Conservation (phyloP, 768 basidiomycete genomes). For the Asterophora parasitica region DNA sequence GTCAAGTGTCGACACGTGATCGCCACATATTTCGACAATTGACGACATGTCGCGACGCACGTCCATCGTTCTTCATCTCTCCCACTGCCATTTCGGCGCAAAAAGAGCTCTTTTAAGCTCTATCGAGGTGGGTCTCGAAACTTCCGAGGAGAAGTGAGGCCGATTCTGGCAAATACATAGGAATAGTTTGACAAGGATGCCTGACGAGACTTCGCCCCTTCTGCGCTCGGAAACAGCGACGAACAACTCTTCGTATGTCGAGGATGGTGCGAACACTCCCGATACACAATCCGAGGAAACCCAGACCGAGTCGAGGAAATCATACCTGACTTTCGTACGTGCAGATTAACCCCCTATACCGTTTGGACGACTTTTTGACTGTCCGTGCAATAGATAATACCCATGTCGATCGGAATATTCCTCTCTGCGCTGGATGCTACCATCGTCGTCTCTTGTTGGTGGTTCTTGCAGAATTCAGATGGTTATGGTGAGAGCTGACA, state of each 20-base stretch:
- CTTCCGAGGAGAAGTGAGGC: too few species aligned
- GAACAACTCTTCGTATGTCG: conserved; percentile 11
- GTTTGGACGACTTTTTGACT: not conserved
- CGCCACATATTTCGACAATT: too few species aligned
- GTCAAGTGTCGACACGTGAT: too few species aligned
- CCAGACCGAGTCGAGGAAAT: conserved; percentile 13
- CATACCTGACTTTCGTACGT: conserved; percentile 22
- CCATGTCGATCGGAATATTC: conserved; percentile 45
- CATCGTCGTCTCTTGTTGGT: conserved; percentile 42
- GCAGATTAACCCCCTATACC: too few species aligned
- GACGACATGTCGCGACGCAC: too few species aligned
- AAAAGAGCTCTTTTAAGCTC: too few species aligned
- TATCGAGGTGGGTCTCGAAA: too few species aligned
- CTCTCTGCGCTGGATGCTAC: conserved; percentile 46
- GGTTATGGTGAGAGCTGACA: not conserved
- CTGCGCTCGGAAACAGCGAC: conserved; percentile 13
- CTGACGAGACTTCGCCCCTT: conserved; percentile 32
- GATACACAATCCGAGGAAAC: conserved; percentile 10
- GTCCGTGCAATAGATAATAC: conserved; percentile 32
- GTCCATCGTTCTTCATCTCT: too few species aligned
- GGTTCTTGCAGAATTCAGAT: not conserved
- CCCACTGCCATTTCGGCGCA: too few species aligned
- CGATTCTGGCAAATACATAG: too few species aligned
- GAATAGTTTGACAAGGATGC: conserved; percentile 16
- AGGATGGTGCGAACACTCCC: conserved; percentile 5